phyloP scores from a whole-genome alignment of 345 rosid genomes.

The Brassica incana region DNA sequence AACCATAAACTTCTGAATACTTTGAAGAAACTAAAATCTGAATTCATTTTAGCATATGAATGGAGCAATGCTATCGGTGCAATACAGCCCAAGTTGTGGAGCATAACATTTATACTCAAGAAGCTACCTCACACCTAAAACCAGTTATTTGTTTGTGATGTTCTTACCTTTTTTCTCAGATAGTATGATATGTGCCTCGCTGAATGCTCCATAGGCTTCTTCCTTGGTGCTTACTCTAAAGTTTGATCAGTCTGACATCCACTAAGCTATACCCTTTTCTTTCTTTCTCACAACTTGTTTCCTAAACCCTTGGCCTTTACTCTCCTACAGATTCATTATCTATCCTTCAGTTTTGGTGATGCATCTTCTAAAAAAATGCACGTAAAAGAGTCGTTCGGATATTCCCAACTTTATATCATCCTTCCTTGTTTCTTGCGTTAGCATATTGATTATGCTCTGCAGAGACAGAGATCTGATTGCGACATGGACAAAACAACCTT shows the following conservation, averaged over 20 bases:
- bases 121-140: conserved; percentile 54
- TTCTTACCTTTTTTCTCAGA: conserved; percentile 41
- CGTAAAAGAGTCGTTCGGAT: conserved; percentile 65
- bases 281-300: conserved; percentile 39
- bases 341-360: background rate
- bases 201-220: conserved; percentile 75
- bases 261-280: conserved; percentile 65
- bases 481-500: background rate
- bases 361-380: conserved; percentile 66
- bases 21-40: background rate
- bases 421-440: conserved; percentile 72
- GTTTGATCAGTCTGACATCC: conserved; percentile 85
- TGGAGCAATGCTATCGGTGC: conserved; percentile 50
- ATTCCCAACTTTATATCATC: conserved; percentile 77
- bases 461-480: background rate
- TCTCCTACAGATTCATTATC: conserved; percentile 43
- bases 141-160: conserved; percentile 53
- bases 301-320: conserved; percentile 27
- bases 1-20: background rate
- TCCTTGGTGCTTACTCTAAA: conserved; percentile 67
- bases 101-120: conserved; percentile 64
- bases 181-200: conserved; percentile 68
- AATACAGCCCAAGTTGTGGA: conserved; percentile 59
- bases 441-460: conserved; percentile 17
- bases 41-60: conserved; percentile 39